Evolutionary conservation across 495 filamentous ascomycete genomes (phyloP).

Genomic region (Penicillium psychrofluorescens): DNA sequence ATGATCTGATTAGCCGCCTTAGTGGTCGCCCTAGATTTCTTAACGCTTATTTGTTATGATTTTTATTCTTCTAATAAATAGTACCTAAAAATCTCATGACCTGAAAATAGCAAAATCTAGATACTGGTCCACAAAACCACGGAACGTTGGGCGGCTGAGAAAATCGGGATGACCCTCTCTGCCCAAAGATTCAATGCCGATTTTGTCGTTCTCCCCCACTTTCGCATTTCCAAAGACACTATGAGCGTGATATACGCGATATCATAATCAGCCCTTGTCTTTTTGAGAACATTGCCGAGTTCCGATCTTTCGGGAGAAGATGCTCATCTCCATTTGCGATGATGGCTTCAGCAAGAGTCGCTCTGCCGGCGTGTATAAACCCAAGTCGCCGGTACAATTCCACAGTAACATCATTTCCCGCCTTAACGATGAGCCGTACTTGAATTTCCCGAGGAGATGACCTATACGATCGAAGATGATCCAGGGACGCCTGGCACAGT

Average conservation of each 20-base stretch:
- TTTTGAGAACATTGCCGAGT: conserved; percentile 11
- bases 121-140: no score
- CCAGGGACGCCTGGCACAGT: conserved; percentile 21
- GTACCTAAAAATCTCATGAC: no score
- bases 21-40: no score
- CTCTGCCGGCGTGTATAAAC: conserved; percentile 17
- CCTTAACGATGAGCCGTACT: conserved; percentile 26
- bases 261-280: conserved; percentile 17
- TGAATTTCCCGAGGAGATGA: conserved; percentile 4
- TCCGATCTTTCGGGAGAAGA: conserved; percentile 21
- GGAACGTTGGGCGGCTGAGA: no score
- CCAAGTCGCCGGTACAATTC: conserved; percentile 23
- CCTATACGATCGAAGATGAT: conserved; percentile 14
- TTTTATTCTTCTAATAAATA: no score
- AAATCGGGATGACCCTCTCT: no score
- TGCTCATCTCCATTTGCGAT: conserved; percentile 25
- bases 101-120: no score
- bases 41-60: no score
- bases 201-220: no score
- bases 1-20: no score
- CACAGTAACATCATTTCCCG: conserved; percentile 19
- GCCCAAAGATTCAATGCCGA: no score
- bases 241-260: background rate
- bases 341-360: conserved; percentile 26
- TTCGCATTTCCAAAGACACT: background rate